phyloP scores from a whole-genome alignment of 2,329 filamentous ascomycete genomes.

The Fusarium sambucinum region DNA sequence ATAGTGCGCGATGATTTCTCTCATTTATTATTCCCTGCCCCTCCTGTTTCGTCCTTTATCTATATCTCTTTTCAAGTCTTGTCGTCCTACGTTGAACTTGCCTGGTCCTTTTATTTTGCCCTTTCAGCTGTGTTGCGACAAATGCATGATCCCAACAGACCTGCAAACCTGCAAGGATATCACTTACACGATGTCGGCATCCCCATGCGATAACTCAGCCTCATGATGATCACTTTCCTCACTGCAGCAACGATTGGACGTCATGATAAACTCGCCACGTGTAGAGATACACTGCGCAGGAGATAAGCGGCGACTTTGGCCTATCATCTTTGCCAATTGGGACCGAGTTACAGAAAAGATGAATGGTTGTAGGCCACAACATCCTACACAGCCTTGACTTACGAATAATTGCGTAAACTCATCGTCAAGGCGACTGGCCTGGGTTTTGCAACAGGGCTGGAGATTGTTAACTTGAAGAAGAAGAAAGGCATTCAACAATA shows the following conservation, averaged over 20 bases:
- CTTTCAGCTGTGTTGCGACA: constrained; percentile 1
- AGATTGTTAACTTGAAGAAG: not conserved
- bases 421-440: not conserved
- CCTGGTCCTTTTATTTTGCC: not conserved
- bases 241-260: constrained; percentile 10
- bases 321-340: constrained; percentile 4
- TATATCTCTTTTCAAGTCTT: not conserved
- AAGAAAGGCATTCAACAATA: not conserved
- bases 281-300: not conserved
- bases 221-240: constrained; percentile 6
- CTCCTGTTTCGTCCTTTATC: not conserved
- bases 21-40: not conserved
- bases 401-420: constrained; percentile 7
- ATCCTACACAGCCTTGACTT: constrained; percentile 11
- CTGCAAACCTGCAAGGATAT: not conserved
- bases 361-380: not conserved
- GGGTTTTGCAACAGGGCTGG: not conserved
- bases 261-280: constrained; percentile 2
- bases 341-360: not conserved
- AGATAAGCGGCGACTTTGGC: not conserved
- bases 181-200: constrained; percentile 12
- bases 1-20: not conserved
- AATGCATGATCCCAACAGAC: not conserved
- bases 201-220: constrained; percentile 2
- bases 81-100: not conserved